These are phyloP conservation scores for Cryptomeria japonica DNA, from an alignment of 75 land plant genomes.

Conservation along the genomic window DNA sequence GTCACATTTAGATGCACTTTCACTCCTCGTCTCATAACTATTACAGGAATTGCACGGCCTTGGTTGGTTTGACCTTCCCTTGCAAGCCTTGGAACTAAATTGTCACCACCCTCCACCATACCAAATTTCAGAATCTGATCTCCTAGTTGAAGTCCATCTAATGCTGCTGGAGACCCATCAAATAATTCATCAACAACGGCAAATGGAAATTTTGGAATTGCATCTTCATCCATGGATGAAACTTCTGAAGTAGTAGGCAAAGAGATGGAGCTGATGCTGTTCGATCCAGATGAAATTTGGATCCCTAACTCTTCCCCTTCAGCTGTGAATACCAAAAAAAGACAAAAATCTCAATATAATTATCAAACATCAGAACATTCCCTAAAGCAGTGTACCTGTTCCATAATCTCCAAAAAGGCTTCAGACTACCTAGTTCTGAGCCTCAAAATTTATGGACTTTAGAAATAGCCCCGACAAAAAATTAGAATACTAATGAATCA, in stretches of 20 bases:
- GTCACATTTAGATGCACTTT: slow-evolving; percentile 59
- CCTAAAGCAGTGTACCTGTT: background rate
- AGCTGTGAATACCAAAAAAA: slow-evolving; percentile 9
- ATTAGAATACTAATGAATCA: background rate
- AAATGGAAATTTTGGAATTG: slow-evolving; percentile 53
- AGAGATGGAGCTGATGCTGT: background rate
- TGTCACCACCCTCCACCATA: slow-evolving; percentile 63
- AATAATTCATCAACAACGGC: slow-evolving; percentile 89
- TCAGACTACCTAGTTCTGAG: background rate
- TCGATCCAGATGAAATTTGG: slow-evolving; percentile 2
- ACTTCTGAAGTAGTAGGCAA: slow-evolving; percentile 8
- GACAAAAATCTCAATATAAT: background rate
- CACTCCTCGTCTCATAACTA: slow-evolving; percentile 78
- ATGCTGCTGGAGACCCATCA: slow-evolving; percentile 87
- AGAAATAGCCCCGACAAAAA: background rate
- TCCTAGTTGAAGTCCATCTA: slow-evolving; percentile 80
- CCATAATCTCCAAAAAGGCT: background rate
- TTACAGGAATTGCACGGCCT: slow-evolving; percentile 46
- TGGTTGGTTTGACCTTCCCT: slow-evolving; percentile 70
- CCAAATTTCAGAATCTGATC: slow-evolving; percentile 94
- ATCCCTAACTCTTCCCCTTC: slow-evolving; percentile 20
- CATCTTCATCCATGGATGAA: slow-evolving; percentile 57
- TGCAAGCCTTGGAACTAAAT: slow-evolving; percentile 62
- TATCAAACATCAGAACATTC: background rate
- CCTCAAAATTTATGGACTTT: background rate